Conservation (phyloP, 2,329 filamentous ascomycete species). For the Apiospora kogelbergensis region DNA sequence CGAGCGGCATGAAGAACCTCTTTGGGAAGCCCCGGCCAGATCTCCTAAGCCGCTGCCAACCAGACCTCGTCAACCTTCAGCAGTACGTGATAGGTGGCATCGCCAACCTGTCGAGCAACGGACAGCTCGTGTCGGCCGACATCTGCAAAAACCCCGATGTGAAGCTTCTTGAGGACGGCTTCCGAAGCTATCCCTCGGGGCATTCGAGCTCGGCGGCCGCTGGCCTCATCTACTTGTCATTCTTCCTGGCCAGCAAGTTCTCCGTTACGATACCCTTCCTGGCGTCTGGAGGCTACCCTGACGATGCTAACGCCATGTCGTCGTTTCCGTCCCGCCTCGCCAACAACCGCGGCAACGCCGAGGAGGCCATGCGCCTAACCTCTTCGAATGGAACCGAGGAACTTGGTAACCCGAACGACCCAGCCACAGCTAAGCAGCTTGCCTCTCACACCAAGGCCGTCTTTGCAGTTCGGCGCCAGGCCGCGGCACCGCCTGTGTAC, state of each 20-base stretch:
- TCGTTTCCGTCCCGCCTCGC: slow-evolving; percentile 75
- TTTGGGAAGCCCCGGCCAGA: slow-evolving; percentile 76
- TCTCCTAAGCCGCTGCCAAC: slow-evolving; percentile 75
- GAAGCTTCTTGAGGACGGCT: slow-evolving; percentile 71
- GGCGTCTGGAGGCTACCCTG: slow-evolving; percentile 44
- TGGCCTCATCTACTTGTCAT: slow-evolving; percentile 79
- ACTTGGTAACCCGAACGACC: slow-evolving; percentile 28
- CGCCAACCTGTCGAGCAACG: slow-evolving; percentile 48
- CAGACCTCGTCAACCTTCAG: slow-evolving; percentile 65
- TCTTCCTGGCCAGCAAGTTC: slow-evolving; percentile 86
- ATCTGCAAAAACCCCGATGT: slow-evolving; percentile 72
- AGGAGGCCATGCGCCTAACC: slow-evolving; percentile 36
- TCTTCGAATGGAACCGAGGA: slow-evolving; percentile 28
- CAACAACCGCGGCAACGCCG: slow-evolving; percentile 35
- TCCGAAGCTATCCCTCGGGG: slow-evolving; percentile 79
- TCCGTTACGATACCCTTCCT: slow-evolving; percentile 72
- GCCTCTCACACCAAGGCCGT: slow-evolving; percentile 39
- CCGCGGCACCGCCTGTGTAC: slow-evolving; percentile 80
- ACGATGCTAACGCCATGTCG: slow-evolving; percentile 51
- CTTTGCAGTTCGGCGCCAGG: slow-evolving; percentile 63
- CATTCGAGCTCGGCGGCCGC: slow-evolving; percentile 75
- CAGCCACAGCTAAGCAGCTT: slow-evolving; percentile 29
- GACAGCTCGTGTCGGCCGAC: slow-evolving; percentile 69
- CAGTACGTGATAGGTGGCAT: slow-evolving; percentile 65
- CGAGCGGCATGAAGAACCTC: slow-evolving; percentile 80